phyloP scores from a whole-genome alignment of 176 grass and related monocot genomes.

The Aegilops umbellulata region DNA sequence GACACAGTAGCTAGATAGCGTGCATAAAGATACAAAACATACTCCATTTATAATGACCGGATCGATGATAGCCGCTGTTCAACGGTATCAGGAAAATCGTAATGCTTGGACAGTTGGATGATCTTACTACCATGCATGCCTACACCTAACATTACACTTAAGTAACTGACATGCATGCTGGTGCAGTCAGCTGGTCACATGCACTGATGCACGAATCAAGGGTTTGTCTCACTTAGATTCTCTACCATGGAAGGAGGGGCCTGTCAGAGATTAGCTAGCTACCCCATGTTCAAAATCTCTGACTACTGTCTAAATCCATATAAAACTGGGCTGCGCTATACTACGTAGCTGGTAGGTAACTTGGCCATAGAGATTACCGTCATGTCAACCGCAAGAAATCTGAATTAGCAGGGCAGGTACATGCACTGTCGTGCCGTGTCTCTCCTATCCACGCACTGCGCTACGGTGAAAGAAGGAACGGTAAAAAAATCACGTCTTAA shows the following conservation, averaged over 20 bases:
- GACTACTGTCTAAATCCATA: background rate
- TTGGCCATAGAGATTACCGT: background rate
- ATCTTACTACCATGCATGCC: background rate
- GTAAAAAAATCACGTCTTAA: background rate
- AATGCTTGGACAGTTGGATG: background rate
- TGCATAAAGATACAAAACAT: background rate
- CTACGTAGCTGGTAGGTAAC: background rate
- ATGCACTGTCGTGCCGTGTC: conserved; percentile 27
- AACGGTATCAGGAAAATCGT: background rate
- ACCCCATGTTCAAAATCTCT: conserved; percentile 11
- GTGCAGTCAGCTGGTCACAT: conserved; percentile 7
- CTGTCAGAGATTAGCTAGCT: conserved; percentile 21
- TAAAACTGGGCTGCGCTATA: background rate
- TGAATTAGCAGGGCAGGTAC: background rate
- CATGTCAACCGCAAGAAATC: background rate
- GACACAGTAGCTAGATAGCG: background rate
- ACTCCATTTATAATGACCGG: background rate
- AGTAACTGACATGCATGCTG: background rate
- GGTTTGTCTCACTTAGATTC: conserved; percentile 42
- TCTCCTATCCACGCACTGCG: background rate
- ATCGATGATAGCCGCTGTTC: background rate
- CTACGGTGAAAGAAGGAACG: background rate
- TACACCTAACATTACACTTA: background rate
- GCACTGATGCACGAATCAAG: background rate
- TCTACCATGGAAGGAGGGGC: conserved; percentile 22